Evolutionary conservation across 345 rosid genomes (phyloP).

Genomic region (Murraya paniculata): DNA sequence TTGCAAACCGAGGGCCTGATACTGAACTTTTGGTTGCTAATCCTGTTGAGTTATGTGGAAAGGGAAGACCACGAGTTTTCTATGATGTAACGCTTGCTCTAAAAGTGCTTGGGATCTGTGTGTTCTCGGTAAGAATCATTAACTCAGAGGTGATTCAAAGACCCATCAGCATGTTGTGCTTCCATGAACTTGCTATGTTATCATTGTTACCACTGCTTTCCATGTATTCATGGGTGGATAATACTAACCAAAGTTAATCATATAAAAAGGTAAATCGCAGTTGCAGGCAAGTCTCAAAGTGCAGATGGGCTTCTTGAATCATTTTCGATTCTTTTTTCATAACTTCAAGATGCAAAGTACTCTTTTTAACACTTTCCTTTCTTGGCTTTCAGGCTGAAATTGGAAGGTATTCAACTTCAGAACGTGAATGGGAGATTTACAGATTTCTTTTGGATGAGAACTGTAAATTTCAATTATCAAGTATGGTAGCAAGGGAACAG

Average conservation of each 20-base stretch:
- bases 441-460: conserved; percentile 76
- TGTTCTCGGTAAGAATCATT: conserved; percentile 67
- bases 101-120: conserved; percentile 67
- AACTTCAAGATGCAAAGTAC: not conserved
- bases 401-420: conserved; percentile 56
- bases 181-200: not conserved
- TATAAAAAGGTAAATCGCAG: not conserved
- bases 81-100: conserved; percentile 73
- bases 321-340: not conserved
- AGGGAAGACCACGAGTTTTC: conserved; percentile 85
- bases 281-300: not conserved
- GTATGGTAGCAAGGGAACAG: conserved; percentile 42
- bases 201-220: not conserved
- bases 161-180: conserved; percentile 5
- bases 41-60: conserved; percentile 84
- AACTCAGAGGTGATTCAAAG: not conserved
- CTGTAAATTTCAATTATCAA: conserved; percentile 35
- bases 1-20: conserved; percentile 75
- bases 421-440: conserved; percentile 86
- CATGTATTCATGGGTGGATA: not conserved
- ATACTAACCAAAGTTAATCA: not conserved
- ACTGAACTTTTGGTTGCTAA: conserved; percentile 79
- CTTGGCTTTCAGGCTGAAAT: conserved; percentile 65
- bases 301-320: conserved; percentile 11
- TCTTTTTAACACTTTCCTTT: conserved; percentile 4